A percentile compares a stretch with the other conserved stretches of the same genome.
These are phyloP conservation scores for Heterobasidion irregulare DNA, from an alignment of 1,284 basidiomycete species.

Conservation along the genomic window DNA sequence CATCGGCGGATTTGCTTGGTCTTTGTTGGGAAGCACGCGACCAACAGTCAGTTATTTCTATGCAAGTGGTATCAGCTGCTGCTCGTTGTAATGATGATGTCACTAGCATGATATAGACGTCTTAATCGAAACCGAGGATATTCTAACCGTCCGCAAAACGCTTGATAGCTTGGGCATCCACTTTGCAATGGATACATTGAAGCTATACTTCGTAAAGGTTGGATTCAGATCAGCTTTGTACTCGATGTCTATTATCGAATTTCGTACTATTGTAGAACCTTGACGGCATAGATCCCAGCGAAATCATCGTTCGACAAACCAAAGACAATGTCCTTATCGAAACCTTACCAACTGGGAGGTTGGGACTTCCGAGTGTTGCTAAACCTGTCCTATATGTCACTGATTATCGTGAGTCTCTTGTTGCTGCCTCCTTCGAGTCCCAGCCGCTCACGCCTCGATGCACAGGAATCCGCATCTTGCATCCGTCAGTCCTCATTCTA, in stretches of 20 bases:
- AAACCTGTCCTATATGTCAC: constrained; percentile 13
- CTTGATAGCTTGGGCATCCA: constrained; percentile 14
- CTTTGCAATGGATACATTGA: constrained; percentile 19
- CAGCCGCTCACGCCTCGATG: not conserved
- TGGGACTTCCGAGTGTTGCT: constrained; percentile 20
- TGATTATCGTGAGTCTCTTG: constrained; percentile 2
- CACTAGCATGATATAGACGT: constrained; percentile 25
- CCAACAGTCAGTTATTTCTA: constrained; percentile 20
- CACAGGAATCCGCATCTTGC: constrained; percentile 20
- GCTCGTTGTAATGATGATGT: not conserved
- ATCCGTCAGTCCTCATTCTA: constrained; percentile 23
- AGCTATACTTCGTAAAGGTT: constrained; percentile 24
- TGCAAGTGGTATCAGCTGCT: not conserved
- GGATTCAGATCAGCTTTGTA: not conserved
- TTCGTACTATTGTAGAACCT: too few relatives aligned
- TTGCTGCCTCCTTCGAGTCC: not conserved
- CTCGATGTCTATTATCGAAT: not conserved
- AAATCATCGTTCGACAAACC: constrained; percentile 14
- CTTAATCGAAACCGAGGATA: constrained; percentile 19
- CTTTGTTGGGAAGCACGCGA: constrained; percentile 21
- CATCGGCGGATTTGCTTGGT: constrained; percentile 28
- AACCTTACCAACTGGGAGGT: constrained; percentile 18
- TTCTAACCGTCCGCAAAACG: constrained; percentile 14
- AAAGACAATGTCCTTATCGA: constrained; percentile 22
- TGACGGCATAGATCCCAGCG: not conserved